A percentile compares a stretch with the other conserved stretches of the same genome.
Evolutionary conservation across 106 monocot genomes (phyloP).

Genomic region (Platanthera zijinensis): DNA sequence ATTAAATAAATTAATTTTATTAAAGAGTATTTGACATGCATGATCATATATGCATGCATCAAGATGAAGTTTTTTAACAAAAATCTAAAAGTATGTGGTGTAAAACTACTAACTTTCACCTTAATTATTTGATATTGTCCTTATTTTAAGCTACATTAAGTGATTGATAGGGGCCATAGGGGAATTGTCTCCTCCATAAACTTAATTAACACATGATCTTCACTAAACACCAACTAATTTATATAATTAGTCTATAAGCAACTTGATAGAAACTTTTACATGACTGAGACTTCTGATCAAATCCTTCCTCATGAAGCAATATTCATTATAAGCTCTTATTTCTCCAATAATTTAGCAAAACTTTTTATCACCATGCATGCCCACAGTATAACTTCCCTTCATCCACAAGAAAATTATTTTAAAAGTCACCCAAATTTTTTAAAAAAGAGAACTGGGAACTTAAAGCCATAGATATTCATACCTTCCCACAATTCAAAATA

Average conservation of each 20-base stretch:
- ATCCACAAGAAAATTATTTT: not conserved
- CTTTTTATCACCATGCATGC: not conserved
- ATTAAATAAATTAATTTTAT: too few species aligned
- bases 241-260: not conserved
- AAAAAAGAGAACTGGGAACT: not conserved
- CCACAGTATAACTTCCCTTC: conserved; percentile 1
- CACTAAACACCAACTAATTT: not conserved
- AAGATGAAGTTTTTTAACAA: too few species aligned
- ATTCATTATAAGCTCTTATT: not conserved
- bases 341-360: not conserved
- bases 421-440: not conserved
- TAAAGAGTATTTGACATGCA: too few species aligned
- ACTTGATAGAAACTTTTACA: not conserved
- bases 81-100: too few species aligned
- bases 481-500: not conserved
- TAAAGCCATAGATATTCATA: not conserved
- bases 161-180: too few species aligned
- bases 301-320: conserved; percentile 6
- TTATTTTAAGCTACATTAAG: too few species aligned
- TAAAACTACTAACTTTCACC: too few species aligned
- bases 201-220: not conserved
- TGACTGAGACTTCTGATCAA: not conserved
- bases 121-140: too few species aligned
- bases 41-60: too few species aligned
- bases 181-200: not conserved